A percentile compares a stretch with the other conserved stretches of the same genome.
phyloP scores from a whole-genome alignment of 495 filamentous ascomycete species.

The Delitschia confertaspora region DNA sequence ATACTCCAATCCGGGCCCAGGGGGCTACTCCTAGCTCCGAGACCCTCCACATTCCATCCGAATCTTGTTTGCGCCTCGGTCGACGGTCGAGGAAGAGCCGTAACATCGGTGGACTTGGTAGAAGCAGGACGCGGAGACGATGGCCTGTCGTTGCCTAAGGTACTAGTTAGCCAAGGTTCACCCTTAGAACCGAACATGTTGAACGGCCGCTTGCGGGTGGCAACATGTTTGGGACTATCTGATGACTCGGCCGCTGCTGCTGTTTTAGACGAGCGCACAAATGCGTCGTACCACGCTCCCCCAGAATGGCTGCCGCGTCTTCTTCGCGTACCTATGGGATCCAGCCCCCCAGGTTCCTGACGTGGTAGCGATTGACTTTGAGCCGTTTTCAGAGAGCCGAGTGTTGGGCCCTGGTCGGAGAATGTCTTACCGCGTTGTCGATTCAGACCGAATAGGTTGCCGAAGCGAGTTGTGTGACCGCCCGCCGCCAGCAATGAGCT shows the following conservation, averaged over 20 bases:
- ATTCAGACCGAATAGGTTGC: constrained; percentile 34
- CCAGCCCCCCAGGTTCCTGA: constrained; percentile 24
- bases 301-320: constrained; percentile 27
- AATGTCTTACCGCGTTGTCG: constrained; percentile 33
- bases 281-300: constrained; percentile 24
- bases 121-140: constrained; percentile 32
- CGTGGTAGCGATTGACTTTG: constrained; percentile 36
- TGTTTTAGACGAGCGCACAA: constrained; percentile 18
- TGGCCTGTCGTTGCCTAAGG: constrained; percentile 26
- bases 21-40: constrained; percentile 20
- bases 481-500: constrained; percentile 26
- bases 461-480: constrained; percentile 29
- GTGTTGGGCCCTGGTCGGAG: constrained; percentile 30
- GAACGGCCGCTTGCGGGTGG: constrained; percentile 23
- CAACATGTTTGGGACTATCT: constrained; percentile 23
- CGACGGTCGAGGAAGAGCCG: constrained; percentile 31
- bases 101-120: constrained; percentile 30
- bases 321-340: constrained; percentile 20
- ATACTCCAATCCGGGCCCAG: constrained; percentile 26
- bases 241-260: constrained; percentile 23
- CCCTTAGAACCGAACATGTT: constrained; percentile 29
- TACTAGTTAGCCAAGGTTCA: constrained; percentile 24
- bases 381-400: constrained; percentile 30
- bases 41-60: constrained; percentile 28
- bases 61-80: constrained; percentile 29